A percentile compares a stretch with the other conserved stretches of the same genome.
Conservation (phyloP, 1,284 basidiomycete species). For the Marasmius tenuissimus region DNA sequence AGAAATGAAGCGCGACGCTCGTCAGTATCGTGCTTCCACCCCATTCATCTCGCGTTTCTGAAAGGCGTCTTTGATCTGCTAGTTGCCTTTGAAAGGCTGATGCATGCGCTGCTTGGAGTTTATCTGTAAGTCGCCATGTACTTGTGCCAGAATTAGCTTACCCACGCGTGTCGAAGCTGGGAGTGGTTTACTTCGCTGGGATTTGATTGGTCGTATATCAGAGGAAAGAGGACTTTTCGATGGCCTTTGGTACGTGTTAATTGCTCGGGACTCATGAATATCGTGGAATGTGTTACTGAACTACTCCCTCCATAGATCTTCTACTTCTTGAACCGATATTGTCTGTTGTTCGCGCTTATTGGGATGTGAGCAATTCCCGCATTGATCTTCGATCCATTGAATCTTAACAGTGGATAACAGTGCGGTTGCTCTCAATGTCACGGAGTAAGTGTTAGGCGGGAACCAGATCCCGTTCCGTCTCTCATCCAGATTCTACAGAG, state of each 20-base stretch:
- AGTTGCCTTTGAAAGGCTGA: conserved; percentile 65
- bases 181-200: conserved; percentile 63
- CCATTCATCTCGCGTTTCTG: conserved; percentile 64
- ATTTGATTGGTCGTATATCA: conserved; percentile 69
- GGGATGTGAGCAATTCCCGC: conserved; percentile 55
- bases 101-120: conserved; percentile 66
- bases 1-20: conserved; percentile 19
- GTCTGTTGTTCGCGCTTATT: conserved; percentile 63
- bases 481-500: conserved; percentile 31
- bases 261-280: neutral
- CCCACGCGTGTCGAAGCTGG: conserved; percentile 42
- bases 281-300: neutral
- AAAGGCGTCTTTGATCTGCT: conserved; percentile 29
- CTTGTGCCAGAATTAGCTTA: conserved; percentile 7
- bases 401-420: conserved; percentile 28
- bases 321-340: conserved; percentile 75
- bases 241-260: conserved; percentile 55
- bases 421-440: conserved; percentile 58
- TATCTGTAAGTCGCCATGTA: conserved; percentile 48
- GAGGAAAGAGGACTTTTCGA: conserved; percentile 56
- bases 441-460: conserved; percentile 33
- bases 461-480: neutral
- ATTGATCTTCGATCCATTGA: neutral
- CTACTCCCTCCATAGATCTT: conserved; percentile 47
- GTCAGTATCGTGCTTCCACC: conserved; percentile 10